A percentile compares a stretch with the other conserved stretches of the same genome.
Conservation (phyloP, 2,329 filamentous ascomycete genomes). For the Pseudogymnoascus sp. region DNA sequence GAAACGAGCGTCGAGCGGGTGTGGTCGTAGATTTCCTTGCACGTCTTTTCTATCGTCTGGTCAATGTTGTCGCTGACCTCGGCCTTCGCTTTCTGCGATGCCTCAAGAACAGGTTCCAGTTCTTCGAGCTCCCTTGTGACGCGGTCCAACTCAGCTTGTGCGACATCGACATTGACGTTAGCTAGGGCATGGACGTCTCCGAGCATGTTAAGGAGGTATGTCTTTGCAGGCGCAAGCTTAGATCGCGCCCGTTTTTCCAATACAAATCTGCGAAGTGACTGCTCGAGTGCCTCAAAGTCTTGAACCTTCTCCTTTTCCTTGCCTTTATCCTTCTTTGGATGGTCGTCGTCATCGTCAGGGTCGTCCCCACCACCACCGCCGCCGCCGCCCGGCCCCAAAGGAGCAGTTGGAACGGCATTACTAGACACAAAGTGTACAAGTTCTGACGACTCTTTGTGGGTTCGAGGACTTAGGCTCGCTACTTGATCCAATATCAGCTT, state of each 20-base stretch:
- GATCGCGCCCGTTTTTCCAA: slow-evolving; percentile 91
- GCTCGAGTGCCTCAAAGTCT: slow-evolving; percentile 85
- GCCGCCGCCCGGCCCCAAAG: slow-evolving; percentile 46
- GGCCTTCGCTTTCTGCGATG: slow-evolving; percentile 68
- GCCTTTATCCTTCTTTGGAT: slow-evolving; percentile 58
- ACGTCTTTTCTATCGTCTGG: slow-evolving; percentile 72
- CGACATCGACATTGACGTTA: slow-evolving; percentile 78
- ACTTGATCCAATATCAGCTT: slow-evolving; percentile 92
- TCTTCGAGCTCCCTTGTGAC: slow-evolving; percentile 72
- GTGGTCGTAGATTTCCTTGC: slow-evolving; percentile 75
- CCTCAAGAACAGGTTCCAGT: slow-evolving; percentile 77
- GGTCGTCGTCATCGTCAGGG: slow-evolving; percentile 34
- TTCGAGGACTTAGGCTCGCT: slow-evolving; percentile 76
- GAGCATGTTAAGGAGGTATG: slow-evolving; percentile 87
- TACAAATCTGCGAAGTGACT: slow-evolving; percentile 83
- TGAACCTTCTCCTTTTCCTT: slow-evolving; percentile 82
- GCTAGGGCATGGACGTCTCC: slow-evolving; percentile 79
- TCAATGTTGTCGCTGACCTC: slow-evolving; percentile 79
- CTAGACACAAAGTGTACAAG: slow-evolving; percentile 97
- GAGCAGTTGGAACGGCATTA: slow-evolving; percentile 76
- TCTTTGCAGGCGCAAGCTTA: slow-evolving; percentile 90
- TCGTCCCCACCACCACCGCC: slow-evolving; percentile 45
- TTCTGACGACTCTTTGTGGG: slow-evolving; percentile 84
- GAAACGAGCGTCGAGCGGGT: slow-evolving; percentile 65
- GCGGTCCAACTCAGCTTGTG: slow-evolving; percentile 73